Base-by-base conservation (phyloP, 2,329 filamentous ascomycete species). In the Alternaria postmessia region DNA sequence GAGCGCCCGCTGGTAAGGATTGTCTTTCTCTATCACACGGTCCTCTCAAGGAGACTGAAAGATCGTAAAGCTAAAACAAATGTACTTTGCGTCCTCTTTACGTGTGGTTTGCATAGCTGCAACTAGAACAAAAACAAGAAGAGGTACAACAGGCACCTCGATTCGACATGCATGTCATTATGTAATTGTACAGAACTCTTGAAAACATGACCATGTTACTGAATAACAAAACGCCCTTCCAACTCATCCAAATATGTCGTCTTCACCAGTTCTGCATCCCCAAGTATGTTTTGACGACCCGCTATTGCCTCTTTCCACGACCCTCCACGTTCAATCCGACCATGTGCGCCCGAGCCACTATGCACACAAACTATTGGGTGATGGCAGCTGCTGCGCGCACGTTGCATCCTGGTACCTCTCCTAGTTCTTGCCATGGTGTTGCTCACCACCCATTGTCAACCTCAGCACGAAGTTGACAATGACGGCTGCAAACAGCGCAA, bases 391-490 rank as follows among this genome's bases (percentile, higher is more conserved):
- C 9, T 26, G 32, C 30, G 32, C 46, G 18, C 32, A 18, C 20
- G 3, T 12, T 41, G 9, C 38, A 41, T 48, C 16, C 20, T n/a
- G 2, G 4, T 8, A 18, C 26, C 26, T 53, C 39, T n/a, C n/a
- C 48, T 57, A 61, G 28, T 61, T 57, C 48, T 61, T 61, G 34
- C 48, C 44, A 9, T 61, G 46, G 9, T 49, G 54, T 41, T 61
- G 48, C 14, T 66, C 71, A 26, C 63, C 52, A 22, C 68, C 68
- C 63, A 73, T 59, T 34, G 72, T 72, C 54, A 78, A 41, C 64
- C 76, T 75, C 76, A 99, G 82, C 38, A 96, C 89, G 78, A 99
- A 98, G 83, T 99, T 99, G 74, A 97, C 92, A 54, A 97, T 84
- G n/a, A 99, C 92, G 14, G 94, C 95, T 48, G 92, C 85, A 72